A percentile compares a stretch with the other conserved stretches of the same genome.
These are phyloP conservation scores for Malus fusca DNA, from an alignment of 306 rosid genomes.

Conservation along the genomic window DNA sequence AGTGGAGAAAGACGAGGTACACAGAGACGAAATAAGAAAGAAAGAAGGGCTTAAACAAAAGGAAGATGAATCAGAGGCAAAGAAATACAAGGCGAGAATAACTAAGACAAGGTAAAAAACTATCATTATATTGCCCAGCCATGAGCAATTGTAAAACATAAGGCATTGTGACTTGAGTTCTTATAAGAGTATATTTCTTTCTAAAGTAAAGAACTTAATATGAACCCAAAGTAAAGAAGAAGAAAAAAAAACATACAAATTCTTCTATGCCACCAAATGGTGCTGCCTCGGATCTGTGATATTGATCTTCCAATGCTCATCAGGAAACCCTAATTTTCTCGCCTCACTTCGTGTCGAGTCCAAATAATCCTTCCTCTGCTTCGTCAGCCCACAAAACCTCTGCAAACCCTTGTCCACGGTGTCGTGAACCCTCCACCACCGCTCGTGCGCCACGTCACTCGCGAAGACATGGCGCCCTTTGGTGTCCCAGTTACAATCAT, in stretches of 20 bases:
- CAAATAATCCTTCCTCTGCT: constrained; percentile 49
- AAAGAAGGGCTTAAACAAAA: too few species aligned
- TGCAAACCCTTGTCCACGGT: constrained; percentile 46
- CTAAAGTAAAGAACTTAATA: too few species aligned
- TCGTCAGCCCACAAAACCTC: constrained; percentile 52
- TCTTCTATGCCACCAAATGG: constrained; percentile 38
- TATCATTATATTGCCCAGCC: too few species aligned
- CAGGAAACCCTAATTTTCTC: constrained; percentile 24
- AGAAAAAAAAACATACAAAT: not conserved
- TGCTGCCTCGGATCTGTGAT: constrained; percentile 61
- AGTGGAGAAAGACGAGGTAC: too few species aligned
- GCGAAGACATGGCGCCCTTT: too few species aligned
- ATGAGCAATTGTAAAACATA: too few species aligned
- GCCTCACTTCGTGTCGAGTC: constrained; percentile 66
- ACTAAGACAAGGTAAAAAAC: too few species aligned
- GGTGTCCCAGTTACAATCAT: constrained; percentile 85
- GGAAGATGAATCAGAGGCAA: too few species aligned
- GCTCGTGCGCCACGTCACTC: constrained; percentile 17
- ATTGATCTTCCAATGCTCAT: constrained; percentile 70
- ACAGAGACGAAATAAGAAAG: too few species aligned
- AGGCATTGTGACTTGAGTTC: too few species aligned
- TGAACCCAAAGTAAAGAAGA: not conserved
- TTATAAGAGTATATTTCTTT: too few species aligned
- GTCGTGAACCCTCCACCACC: constrained; percentile 83
- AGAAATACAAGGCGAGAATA: too few species aligned